phyloP scores from a whole-genome alignment of 306 rosid genomes.

The Malus orientalis region DNA sequence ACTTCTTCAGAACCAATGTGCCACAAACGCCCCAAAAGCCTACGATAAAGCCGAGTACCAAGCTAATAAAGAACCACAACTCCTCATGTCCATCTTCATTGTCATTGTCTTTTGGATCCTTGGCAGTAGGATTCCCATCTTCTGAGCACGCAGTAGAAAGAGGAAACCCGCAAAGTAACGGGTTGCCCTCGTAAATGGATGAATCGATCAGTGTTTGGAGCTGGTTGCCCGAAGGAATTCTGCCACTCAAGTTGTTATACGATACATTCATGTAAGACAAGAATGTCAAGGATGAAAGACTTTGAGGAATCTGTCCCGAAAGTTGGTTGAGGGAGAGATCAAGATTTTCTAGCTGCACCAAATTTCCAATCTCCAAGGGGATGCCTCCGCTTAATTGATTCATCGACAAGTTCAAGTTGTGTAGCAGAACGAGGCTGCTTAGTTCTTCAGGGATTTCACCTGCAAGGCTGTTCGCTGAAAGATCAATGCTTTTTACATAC shows the following conservation, averaged over 20 bases:
- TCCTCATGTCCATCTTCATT: background rate
- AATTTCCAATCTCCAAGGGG: background rate
- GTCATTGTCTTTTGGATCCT: background rate
- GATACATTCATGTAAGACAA: conserved; percentile 7
- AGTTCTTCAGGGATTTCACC: conserved; percentile 12
- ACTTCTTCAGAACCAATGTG: background rate
- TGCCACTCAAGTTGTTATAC: conserved; percentile 2
- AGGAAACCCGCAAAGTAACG: background rate
- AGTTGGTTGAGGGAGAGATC: background rate
- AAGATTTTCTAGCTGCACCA: background rate
- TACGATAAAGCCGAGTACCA: background rate
- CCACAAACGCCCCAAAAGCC: background rate
- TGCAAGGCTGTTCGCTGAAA: background rate
- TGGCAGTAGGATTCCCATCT: background rate
- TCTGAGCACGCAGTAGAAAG: background rate
- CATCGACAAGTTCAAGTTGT: conserved; percentile 4
- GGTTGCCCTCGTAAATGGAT: background rate
- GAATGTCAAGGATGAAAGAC: background rate
- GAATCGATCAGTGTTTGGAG: background rate
- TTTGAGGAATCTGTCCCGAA: background rate
- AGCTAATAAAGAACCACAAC: background rate
- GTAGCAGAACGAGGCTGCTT: background rate
- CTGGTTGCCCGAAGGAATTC: background rate
- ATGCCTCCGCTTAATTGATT: conserved; percentile 7
- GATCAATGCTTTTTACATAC: background rate